Evolutionary conservation across 2,329 filamentous ascomycete genomes (phyloP).

Genomic region (Cladophialophora psammophila): DNA sequence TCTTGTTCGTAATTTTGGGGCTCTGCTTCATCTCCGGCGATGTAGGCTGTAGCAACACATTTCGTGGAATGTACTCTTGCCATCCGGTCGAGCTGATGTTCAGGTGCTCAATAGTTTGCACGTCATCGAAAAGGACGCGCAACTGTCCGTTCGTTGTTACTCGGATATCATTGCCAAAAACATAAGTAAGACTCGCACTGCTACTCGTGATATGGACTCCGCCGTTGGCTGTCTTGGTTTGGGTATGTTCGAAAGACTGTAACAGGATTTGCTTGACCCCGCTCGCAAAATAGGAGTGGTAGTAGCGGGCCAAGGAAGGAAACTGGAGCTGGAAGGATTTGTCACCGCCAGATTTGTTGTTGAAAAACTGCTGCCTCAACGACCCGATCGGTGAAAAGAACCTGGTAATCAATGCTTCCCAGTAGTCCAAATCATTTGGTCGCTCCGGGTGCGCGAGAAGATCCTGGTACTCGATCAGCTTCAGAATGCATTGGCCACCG

Average conservation of each 20-base stretch:
- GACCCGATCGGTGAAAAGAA: constrained; percentile 83
- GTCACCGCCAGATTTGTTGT: constrained; percentile 60
- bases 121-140: constrained; percentile 77
- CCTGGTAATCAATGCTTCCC: constrained; percentile 77
- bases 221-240: constrained; percentile 66
- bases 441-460: constrained; percentile 55
- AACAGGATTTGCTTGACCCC: constrained; percentile 87
- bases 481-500: constrained; percentile 58
- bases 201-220: constrained; percentile 77
- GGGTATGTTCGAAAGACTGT: constrained; percentile 73
- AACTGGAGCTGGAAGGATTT: constrained; percentile 89
- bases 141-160: constrained; percentile 81
- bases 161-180: constrained; percentile 83
- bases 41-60: constrained; percentile 55
- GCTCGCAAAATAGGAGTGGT: constrained; percentile 85
- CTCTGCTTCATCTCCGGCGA: constrained; percentile 62
- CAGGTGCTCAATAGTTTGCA: constrained; percentile 82
- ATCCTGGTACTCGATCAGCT: constrained; percentile 64
- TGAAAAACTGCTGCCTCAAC: constrained; percentile 74
- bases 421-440: constrained; percentile 74
- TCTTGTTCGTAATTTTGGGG: constrained; percentile 65
- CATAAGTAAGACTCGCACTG: constrained; percentile 84
- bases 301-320: constrained; percentile 84
- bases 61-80: constrained; percentile 83
- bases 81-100: constrained; percentile 80